A percentile compares a stretch with the other conserved stretches of the same genome.
Conservation (phyloP, 495 filamentous ascomycete species). For the Acidomyces sp. region DNA sequence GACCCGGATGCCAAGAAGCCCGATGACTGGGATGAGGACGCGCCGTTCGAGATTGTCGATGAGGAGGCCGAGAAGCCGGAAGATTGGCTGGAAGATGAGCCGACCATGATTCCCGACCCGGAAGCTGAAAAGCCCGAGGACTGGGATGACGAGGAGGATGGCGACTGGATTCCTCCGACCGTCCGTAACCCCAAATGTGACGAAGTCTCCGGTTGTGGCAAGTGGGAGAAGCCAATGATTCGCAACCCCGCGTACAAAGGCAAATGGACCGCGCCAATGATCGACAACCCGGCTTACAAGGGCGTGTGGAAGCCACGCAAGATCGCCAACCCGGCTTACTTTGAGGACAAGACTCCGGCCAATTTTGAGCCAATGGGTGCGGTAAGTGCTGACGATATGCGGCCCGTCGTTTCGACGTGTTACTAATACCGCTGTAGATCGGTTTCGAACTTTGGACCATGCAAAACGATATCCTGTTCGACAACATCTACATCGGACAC, state of each 20-base stretch:
- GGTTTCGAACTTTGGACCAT: slow-evolving; percentile 99
- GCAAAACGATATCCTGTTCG: slow-evolving; percentile 96
- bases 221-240: slow-evolving; percentile 84
- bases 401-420: background rate
- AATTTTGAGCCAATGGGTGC: slow-evolving; percentile 98
- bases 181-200: slow-evolving; percentile 92
- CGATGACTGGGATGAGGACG: slow-evolving; percentile 98
- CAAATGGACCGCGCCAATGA: slow-evolving; percentile 86
- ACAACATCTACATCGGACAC: slow-evolving; percentile 99
- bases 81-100: slow-evolving; percentile 93
- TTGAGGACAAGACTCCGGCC: slow-evolving; percentile 91
- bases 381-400: slow-evolving; percentile 41
- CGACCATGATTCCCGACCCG: slow-evolving; percentile 74
- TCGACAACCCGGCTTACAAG: slow-evolving; percentile 99
- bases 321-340: slow-evolving; percentile 95
- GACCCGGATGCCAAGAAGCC: slow-evolving; percentile 94
- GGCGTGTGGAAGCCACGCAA: slow-evolving; percentile 86
- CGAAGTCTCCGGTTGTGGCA: slow-evolving; percentile 85
- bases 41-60: slow-evolving; percentile 87
- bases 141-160: slow-evolving; percentile 99
- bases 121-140: slow-evolving; percentile 98
- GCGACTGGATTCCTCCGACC: slow-evolving; percentile 92
- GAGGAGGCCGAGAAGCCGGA: slow-evolving; percentile 83
- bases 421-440: slow-evolving; percentile 42
- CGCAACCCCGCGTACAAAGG: slow-evolving; percentile 98